These are phyloP conservation scores for Exophiala xenobiotica DNA, from an alignment of 2,329 filamentous ascomycete species.

Conservation along the genomic window DNA sequence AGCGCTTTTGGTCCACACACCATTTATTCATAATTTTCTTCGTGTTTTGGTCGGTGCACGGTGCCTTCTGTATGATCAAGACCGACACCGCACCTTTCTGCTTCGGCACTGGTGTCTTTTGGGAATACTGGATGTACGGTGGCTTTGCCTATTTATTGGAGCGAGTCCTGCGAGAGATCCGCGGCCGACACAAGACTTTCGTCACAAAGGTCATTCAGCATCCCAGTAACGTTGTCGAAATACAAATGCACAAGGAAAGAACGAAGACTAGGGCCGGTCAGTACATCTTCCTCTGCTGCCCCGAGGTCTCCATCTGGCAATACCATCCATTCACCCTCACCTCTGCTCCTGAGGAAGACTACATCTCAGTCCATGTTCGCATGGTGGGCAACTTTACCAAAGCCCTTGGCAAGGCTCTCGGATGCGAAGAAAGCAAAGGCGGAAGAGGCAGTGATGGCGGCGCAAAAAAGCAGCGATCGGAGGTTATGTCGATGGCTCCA, in stretches of 20 bases:
- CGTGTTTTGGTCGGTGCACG: slow-evolving; percentile 87
- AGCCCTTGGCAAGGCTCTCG: slow-evolving; percentile 66
- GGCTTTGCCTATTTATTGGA: slow-evolving; percentile 80
- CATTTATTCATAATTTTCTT: slow-evolving; percentile 88
- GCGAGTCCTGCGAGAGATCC: slow-evolving; percentile 72
- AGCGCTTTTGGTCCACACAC: slow-evolving; percentile 88
- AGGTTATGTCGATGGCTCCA: slow-evolving; percentile 66
- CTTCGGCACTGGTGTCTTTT: slow-evolving; percentile 75
- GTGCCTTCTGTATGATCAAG: slow-evolving; percentile 87
- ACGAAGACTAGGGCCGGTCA: slow-evolving; percentile 74
- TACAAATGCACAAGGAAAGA: slow-evolving; percentile 87
- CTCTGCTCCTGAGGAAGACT: slow-evolving; percentile 84
- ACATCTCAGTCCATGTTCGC: slow-evolving; percentile 82
- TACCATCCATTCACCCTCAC: slow-evolving; percentile 87
- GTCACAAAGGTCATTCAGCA: slow-evolving; percentile 89
- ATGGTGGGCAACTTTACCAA: slow-evolving; percentile 80
- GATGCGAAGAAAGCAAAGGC: slow-evolving; percentile 62
- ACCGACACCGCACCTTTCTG: slow-evolving; percentile 79
- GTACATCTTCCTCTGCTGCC: slow-evolving; percentile 88
- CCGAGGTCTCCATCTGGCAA: slow-evolving; percentile 82
- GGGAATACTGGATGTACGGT: slow-evolving; percentile 86
- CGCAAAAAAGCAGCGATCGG: slow-evolving; percentile 40
- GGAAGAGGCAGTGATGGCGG: slow-evolving; percentile 34
- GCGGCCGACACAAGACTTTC: slow-evolving; percentile 78
- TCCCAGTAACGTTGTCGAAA: slow-evolving; percentile 83